phyloP scores from a whole-genome alignment of 2,329 filamentous ascomycete genomes.

The Emmonsia crescens region DNA sequence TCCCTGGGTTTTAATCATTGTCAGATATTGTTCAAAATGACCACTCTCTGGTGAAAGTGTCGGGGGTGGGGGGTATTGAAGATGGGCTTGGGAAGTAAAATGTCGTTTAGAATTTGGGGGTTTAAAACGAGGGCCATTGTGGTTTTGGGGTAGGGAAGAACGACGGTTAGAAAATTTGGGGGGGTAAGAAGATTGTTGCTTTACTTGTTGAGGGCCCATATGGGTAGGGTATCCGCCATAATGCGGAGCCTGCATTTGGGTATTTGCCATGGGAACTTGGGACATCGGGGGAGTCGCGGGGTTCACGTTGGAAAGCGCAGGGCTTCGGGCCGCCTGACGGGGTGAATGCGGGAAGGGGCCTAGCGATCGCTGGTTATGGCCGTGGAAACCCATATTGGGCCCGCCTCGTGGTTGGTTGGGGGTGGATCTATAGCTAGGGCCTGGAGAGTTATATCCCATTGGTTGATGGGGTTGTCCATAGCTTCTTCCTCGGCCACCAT shows the following conservation, averaged over 20 bases:
- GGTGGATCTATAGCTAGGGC: conserved; percentile 40
- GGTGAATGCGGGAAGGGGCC: conserved; percentile 52
- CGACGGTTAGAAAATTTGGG: conserved; percentile 20
- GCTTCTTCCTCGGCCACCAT: conserved; percentile 47
- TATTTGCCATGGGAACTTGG: conserved; percentile 56
- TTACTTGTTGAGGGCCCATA: conserved; percentile 52
- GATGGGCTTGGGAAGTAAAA: conserved; percentile 15
- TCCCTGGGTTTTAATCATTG: conserved; percentile 52
- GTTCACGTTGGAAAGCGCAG: conserved; percentile 54
- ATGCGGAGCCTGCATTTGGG: conserved; percentile 51
- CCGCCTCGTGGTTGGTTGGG: conserved; percentile 42
- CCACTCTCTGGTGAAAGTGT: conserved; percentile 60
- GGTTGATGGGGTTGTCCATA: conserved; percentile 45
- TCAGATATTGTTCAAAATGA: conserved; percentile 65
- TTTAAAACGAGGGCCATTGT: conserved; percentile 12
- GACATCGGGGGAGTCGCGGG: conserved; percentile 62
- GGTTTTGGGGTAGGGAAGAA: conserved; percentile 20
- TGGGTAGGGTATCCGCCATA: conserved; percentile 49
- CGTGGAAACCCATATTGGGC: conserved; percentile 43
- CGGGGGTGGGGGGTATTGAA: conserved; percentile 27
- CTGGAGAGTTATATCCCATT: conserved; percentile 43
- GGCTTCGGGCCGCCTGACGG: conserved; percentile 53
- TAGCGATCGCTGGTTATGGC: conserved; percentile 31
- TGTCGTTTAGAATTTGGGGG: conserved; percentile 10
- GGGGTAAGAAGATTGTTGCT: conserved; percentile 29